Percentiles rank a stretch among this genome's conserved stretches.
phyloP scores from a whole-genome alignment of 371 early-diverging fungal species.

The Cokeromyces recurvatus region DNA sequence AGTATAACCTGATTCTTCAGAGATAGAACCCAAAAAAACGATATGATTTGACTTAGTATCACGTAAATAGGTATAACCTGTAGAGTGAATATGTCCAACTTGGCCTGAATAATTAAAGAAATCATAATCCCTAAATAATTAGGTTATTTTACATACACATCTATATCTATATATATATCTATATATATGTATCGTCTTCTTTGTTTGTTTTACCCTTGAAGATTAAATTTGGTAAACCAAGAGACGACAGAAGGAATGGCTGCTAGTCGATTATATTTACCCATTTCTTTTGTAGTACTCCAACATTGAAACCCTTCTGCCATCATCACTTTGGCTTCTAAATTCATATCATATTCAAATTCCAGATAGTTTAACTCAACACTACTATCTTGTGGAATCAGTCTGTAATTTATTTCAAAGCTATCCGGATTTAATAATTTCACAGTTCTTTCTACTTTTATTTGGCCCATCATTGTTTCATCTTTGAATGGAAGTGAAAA shows the following conservation, averaged over 20 bases:
- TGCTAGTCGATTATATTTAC: constrained; percentile 15
- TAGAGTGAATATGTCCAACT: constrained; percentile 50
- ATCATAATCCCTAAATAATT: constrained; percentile 48
- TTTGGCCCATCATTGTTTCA: not conserved
- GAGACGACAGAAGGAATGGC: constrained; percentile 30
- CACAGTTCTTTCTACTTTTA: not conserved
- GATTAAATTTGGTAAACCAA: constrained; percentile 37
- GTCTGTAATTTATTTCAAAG: not conserved
- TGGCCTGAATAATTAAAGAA: constrained; percentile 46
- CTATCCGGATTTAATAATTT: not conserved
- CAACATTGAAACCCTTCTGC: constrained; percentile 59
- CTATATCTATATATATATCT: no score
- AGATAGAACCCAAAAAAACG: constrained; percentile 46
- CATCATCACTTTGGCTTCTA: constrained; percentile 33
- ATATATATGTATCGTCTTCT: no score
- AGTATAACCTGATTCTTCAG: constrained; percentile 49
- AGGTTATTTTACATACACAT: no score
- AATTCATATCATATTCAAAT: constrained; percentile 18
- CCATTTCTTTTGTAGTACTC: constrained; percentile 42
- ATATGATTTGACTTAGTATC: constrained; percentile 27
- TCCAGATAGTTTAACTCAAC: constrained; percentile 7
- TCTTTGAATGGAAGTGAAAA: not conserved
- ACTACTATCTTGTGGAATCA: not conserved
- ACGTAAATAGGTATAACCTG: constrained; percentile 49
- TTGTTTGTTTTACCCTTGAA: constrained; percentile 38